phyloP scores from a whole-genome alignment of 345 rosid species.

The Acer yangbiense region DNA sequence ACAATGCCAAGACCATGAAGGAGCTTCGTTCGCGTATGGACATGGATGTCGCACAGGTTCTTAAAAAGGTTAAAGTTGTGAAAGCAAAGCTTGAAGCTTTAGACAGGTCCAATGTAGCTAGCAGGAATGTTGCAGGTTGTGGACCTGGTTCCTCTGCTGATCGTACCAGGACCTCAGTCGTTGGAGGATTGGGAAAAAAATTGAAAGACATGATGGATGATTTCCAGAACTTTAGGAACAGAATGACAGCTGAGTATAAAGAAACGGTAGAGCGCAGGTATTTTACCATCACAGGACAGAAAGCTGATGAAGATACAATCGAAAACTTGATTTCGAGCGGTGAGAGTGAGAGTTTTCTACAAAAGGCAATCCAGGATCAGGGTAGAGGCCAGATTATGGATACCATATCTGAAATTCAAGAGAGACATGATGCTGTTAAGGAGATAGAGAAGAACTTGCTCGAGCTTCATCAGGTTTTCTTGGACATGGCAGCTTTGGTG shows the following conservation, averaged over 20 bases:
- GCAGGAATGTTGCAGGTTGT: slow-evolving; percentile 58
- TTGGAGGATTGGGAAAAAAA: slow-evolving; percentile 72
- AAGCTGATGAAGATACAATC: slow-evolving; percentile 73
- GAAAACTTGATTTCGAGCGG: slow-evolving; percentile 81
- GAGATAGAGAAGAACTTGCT: slow-evolving; percentile 84
- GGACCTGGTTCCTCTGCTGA: slow-evolving; percentile 86
- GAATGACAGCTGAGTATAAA: slow-evolving; percentile 63
- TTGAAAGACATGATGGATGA: slow-evolving; percentile 76
- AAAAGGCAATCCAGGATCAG: slow-evolving; percentile 85
- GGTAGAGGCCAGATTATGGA: slow-evolving; percentile 86
- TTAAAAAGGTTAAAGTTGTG: slow-evolving; percentile 63
- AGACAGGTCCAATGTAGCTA: slow-evolving; percentile 62
- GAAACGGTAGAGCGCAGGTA: slow-evolving; percentile 84
- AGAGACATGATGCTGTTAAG: slow-evolving; percentile 78
- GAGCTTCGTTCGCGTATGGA: slow-evolving; percentile 65
- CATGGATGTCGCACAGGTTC: slow-evolving; percentile 56
- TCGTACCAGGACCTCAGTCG: slow-evolving; percentile 77
- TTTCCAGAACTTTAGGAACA: slow-evolving; percentile 61
- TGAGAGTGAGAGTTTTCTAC: slow-evolving; percentile 79
- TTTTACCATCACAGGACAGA: slow-evolving; percentile 73
- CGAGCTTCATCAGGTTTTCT: slow-evolving; percentile 82
- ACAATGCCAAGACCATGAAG: slow-evolving; percentile 65
- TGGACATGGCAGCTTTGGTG: slow-evolving; percentile 84
- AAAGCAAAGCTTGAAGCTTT: slow-evolving; percentile 75
- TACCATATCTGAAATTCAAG: slow-evolving; percentile 84